Evolutionary conservation across 306 rosid species (phyloP).

Genomic region (Hippophae gyantsensis): DNA sequence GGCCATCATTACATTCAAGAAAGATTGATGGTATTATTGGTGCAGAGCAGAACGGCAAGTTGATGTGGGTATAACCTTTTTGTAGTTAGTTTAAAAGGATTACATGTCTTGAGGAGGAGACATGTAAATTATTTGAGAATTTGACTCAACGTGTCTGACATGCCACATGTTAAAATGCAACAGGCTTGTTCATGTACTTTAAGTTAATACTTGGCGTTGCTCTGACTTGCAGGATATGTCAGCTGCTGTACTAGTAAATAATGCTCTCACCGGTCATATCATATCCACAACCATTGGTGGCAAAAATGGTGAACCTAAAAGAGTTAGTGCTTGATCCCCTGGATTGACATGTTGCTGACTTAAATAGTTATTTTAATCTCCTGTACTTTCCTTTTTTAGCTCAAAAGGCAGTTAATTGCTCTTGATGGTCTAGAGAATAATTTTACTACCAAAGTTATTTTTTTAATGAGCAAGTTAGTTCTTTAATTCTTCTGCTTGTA

Average conservation of each 20-base stretch:
- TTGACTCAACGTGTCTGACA: too few relatives aligned
- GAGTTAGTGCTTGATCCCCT: conserved; percentile 34
- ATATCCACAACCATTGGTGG: conserved; percentile 97
- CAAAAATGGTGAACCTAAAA: conserved; percentile 87
- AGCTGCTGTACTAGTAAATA: conserved; percentile 51
- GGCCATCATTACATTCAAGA: neutral
- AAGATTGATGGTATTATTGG: conserved; percentile 1
- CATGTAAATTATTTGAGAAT: too few relatives aligned
- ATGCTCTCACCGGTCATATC: conserved; percentile 79
- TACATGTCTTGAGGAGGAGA: too few relatives aligned
- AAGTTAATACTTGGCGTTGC: conserved; percentile 7
- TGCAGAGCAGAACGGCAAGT: neutral
- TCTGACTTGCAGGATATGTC: conserved; percentile 72
- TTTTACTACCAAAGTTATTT: too few relatives aligned
- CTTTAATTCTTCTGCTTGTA: too few relatives aligned
- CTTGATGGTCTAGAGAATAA: too few relatives aligned
- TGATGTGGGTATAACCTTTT: neutral
- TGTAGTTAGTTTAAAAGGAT: too few relatives aligned
- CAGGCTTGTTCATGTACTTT: neutral
- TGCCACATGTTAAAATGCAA: conserved; percentile 11
- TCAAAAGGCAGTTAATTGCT: too few relatives aligned
- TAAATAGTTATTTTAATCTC: too few relatives aligned
- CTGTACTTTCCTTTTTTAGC: too few relatives aligned
- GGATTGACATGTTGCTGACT: neutral
- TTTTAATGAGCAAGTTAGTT: too few relatives aligned